Evolutionary conservation across 306 rosid genomes (phyloP).

Genomic region (Rosa persica): DNA sequence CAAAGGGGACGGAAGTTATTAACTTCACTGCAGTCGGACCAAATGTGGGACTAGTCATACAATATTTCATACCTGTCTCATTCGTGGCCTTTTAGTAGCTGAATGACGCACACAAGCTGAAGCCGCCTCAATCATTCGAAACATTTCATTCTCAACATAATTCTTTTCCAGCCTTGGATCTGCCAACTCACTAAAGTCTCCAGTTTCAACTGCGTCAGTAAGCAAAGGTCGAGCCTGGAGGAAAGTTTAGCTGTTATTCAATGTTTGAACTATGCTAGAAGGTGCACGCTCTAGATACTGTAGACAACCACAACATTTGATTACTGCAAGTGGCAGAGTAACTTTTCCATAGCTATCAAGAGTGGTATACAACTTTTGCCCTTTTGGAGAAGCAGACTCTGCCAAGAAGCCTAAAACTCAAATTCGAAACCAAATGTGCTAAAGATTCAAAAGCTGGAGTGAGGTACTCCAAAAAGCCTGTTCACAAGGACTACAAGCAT

Average conservation of each 20-base stretch:
- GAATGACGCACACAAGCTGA: conserved; percentile 95
- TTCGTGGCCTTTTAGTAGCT: conserved; percentile 70
- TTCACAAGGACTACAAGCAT: not conserved
- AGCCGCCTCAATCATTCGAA: conserved; percentile 89
- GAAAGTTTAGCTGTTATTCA: conserved; percentile 19
- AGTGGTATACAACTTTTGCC: too few relatives aligned
- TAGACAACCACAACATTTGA: not conserved
- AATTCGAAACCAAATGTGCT: not conserved
- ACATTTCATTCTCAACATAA: conserved; percentile 61
- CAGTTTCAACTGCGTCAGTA: conserved; percentile 55
- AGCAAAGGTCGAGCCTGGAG: conserved; percentile 85
- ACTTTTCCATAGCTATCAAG: not conserved
- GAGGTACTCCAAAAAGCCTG: not conserved
- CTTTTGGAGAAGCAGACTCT: not conserved
- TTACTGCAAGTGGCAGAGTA: not conserved
- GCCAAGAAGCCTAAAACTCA: not conserved
- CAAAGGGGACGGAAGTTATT: not conserved
- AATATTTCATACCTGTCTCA: conserved; percentile 69
- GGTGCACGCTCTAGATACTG: not conserved
- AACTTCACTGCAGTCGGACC: conserved; percentile 2
- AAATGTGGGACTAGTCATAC: not conserved
- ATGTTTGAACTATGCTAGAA: not conserved
- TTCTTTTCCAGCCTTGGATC: conserved; percentile 73
- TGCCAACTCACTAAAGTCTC: conserved; percentile 57
- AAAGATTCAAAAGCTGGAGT: not conserved